Evolutionary conservation across 345 rosid species (phyloP).

Genomic region (Eucalyptus globulus): DNA sequence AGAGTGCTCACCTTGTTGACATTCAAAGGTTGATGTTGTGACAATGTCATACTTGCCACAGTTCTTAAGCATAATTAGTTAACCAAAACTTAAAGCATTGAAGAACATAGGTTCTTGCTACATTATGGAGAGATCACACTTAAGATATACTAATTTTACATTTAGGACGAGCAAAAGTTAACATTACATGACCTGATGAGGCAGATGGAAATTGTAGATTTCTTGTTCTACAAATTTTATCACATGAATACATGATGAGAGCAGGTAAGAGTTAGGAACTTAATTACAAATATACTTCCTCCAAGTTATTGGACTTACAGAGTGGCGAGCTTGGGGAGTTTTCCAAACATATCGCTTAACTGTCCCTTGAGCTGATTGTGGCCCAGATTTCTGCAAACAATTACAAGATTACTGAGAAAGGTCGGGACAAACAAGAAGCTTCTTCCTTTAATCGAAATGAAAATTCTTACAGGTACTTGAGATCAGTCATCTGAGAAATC

Average conservation of each 20-base stretch:
- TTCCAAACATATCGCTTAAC: constrained; percentile 77
- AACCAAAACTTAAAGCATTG: not conserved
- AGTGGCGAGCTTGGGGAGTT: constrained; percentile 49
- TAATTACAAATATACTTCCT: not conserved
- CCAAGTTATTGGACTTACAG: constrained; percentile 31
- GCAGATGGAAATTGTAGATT: not conserved
- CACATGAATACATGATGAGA: not conserved
- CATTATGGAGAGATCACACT: not conserved
- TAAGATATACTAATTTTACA: not conserved
- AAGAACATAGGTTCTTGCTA: not conserved
- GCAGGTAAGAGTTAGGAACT: not conserved
- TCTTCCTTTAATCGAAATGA: not conserved
- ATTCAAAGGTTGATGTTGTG: not conserved
- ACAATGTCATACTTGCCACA: not conserved
- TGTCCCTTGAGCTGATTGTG: constrained; percentile 70
- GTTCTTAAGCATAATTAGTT: not conserved
- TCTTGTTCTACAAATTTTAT: not conserved
- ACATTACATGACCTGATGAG: not conserved
- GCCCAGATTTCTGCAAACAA: constrained; percentile 45
- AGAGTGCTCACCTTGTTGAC: not conserved
- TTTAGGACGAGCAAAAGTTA: not conserved
- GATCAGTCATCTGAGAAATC: constrained; percentile 67
- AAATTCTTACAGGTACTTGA: constrained; percentile 50
- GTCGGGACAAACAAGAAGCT: not conserved
- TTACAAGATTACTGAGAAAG: not conserved